phyloP scores from a whole-genome alignment of 371 early-diverging fungal species.

The Mucor plumbeus region DNA sequence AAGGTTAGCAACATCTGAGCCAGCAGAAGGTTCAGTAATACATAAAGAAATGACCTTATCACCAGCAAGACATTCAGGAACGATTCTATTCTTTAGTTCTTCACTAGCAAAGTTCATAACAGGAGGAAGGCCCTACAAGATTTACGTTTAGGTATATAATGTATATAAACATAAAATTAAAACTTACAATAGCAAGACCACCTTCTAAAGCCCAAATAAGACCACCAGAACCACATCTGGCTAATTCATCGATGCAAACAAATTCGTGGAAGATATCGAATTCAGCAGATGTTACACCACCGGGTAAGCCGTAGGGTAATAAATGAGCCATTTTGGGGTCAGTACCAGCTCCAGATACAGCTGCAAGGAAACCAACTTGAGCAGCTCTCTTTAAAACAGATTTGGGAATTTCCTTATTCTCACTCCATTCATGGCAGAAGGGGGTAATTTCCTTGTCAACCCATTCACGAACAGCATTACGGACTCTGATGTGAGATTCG shows the following conservation, averaged over 20 bases:
- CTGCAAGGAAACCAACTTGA: slow-evolving; percentile 59
- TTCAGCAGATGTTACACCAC: slow-evolving; percentile 57
- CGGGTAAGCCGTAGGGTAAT: slow-evolving; percentile 31
- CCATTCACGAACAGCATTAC: slow-evolving; percentile 57
- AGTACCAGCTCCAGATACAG: slow-evolving; percentile 19
- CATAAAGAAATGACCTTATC: slow-evolving; percentile 81
- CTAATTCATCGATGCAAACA: slow-evolving; percentile 79
- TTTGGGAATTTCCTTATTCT: slow-evolving; percentile 63
- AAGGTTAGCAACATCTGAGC: slow-evolving; percentile 85
- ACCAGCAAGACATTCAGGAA: slow-evolving; percentile 73
- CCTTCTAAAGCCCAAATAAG: slow-evolving; percentile 85
- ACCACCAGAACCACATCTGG: slow-evolving; percentile 87
- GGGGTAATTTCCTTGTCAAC: slow-evolving; percentile 69
- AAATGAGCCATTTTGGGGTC: slow-evolving; percentile 3
- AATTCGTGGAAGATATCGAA: slow-evolving; percentile 84
- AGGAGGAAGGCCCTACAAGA: slow-evolving; percentile 72
- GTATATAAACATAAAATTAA: too few relatives aligned
- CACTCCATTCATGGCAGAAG: slow-evolving; percentile 71
- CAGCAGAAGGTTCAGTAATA: slow-evolving; percentile 74
- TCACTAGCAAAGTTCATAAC: slow-evolving; percentile 76
- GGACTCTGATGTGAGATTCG: slow-evolving; percentile 60
- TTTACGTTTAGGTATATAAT: neutral
- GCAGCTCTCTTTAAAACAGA: slow-evolving; percentile 61
- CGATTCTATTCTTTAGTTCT: slow-evolving; percentile 72
- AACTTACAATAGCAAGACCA: slow-evolving; percentile 61